Percentiles rank a stretch among this genome's conserved stretches.
These are phyloP conservation scores for Cercophora samala DNA, from an alignment of 495 filamentous ascomycete genomes.

Conservation along the genomic window DNA sequence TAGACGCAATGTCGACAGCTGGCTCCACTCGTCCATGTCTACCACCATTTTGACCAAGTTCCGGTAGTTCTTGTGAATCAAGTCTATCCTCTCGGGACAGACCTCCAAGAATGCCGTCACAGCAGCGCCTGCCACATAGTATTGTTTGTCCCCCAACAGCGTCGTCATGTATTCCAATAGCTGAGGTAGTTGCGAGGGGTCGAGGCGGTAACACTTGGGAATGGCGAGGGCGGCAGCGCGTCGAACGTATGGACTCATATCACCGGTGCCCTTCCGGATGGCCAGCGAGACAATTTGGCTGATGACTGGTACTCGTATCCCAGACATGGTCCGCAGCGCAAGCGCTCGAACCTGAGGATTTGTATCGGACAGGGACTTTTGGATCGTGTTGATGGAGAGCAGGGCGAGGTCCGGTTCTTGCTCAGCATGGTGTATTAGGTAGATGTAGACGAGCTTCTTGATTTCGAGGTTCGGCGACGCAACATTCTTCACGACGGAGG, in stretches of 20 bases:
- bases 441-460: slow-evolving; percentile 97
- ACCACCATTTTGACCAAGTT: slow-evolving; percentile 81
- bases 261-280: slow-evolving; percentile 84
- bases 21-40: slow-evolving; percentile 99
- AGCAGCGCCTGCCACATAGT: slow-evolving; percentile 90
- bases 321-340: slow-evolving; percentile 91
- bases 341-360: slow-evolving; percentile 88
- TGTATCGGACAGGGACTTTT: slow-evolving; percentile 89
- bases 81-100: slow-evolving; percentile 77
- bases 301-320: slow-evolving; percentile 95
- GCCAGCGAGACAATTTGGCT: slow-evolving; percentile 95
- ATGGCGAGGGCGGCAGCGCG: slow-evolving; percentile 93
- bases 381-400: slow-evolving; percentile 96
- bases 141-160: slow-evolving; percentile 84
- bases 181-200: slow-evolving; percentile 80
- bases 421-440: slow-evolving; percentile 92
- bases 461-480: slow-evolving; percentile 87
- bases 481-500: slow-evolving; percentile 93
- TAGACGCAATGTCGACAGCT: slow-evolving; percentile 74
- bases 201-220: slow-evolving; percentile 93
- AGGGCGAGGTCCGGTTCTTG: slow-evolving; percentile 91
- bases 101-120: slow-evolving; percentile 85
- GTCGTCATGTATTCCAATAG: slow-evolving; percentile 72
- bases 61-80: slow-evolving; percentile 88
- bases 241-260: slow-evolving; percentile 92